These are phyloP conservation scores for Quercus engelmannii DNA, from an alignment of 306 rosid species.

Conservation along the genomic window DNA sequence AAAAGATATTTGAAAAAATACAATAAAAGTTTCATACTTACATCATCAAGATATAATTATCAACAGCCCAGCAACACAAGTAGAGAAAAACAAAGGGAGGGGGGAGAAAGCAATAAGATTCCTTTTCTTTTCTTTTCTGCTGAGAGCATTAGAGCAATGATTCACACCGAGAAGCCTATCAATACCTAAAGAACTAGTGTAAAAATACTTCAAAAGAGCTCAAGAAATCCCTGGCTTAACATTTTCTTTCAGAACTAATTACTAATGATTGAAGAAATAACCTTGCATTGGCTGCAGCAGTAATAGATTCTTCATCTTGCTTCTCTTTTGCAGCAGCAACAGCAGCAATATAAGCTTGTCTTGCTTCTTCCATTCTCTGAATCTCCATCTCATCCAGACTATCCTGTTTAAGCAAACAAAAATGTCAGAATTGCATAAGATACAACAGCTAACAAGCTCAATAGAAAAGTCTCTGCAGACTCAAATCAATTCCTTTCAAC, in stretches of 20 bases:
- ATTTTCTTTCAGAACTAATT: constrained; percentile 47
- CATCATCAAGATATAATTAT: neutral
- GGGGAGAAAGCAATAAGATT: neutral
- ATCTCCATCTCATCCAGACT: constrained; percentile 67
- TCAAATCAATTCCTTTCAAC: neutral
- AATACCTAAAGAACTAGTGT: constrained; percentile 3
- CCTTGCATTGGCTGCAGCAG: constrained; percentile 72
- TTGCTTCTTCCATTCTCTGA: constrained; percentile 80
- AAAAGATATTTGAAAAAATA: neutral
- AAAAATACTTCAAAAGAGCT: constrained; percentile 7
- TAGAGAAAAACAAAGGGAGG: neutral
- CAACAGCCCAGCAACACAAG: neutral
- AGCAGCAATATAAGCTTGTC: constrained; percentile 66
- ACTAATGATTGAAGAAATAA: constrained; percentile 56
- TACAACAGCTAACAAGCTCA: neutral
- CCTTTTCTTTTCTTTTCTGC: neutral
- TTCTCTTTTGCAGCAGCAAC: constrained; percentile 62
- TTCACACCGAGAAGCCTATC: neutral
- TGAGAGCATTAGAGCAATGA: neutral
- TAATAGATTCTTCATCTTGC: constrained; percentile 82
- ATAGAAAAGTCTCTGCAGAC: constrained; percentile 7
- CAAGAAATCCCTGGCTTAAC: constrained; percentile 17
- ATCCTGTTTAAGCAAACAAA: constrained; percentile 48
- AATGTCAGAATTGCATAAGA: constrained; percentile 9
- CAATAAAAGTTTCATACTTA: neutral